Conservation (phyloP, 2,329 filamentous ascomycete species). For the Pseudogymnoascus sp. region DNA sequence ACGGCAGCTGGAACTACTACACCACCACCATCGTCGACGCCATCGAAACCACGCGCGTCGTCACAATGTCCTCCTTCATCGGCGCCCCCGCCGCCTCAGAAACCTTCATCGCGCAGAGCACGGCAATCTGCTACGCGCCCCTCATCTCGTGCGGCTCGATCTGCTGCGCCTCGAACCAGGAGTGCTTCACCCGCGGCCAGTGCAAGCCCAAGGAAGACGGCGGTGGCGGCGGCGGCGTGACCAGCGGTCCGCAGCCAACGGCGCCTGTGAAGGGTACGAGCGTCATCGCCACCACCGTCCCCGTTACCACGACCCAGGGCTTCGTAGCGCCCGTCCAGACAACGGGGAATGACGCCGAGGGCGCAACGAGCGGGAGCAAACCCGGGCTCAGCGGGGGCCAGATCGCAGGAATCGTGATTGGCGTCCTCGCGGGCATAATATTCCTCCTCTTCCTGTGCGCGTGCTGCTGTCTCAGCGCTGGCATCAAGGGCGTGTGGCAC, state of each 20-base stretch:
- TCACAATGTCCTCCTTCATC: slow-evolving; percentile 45
- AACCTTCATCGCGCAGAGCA: slow-evolving; percentile 3
- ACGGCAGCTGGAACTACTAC: slow-evolving; percentile 22
- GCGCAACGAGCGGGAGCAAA: slow-evolving; percentile 15
- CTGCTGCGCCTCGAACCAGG: slow-evolving; percentile 64
- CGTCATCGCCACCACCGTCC: slow-evolving; percentile 46
- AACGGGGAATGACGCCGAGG: slow-evolving; percentile 27
- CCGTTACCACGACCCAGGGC: slow-evolving; percentile 37
- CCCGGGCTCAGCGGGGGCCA: slow-evolving; percentile 56
- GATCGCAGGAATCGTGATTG: slow-evolving; percentile 75
- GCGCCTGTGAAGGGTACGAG: slow-evolving; percentile 45
- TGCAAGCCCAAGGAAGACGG: slow-evolving; percentile 43
- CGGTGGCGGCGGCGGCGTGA: slow-evolving; percentile 30
- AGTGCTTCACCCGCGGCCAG: slow-evolving; percentile 51
- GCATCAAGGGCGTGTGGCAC: slow-evolving; percentile 50
- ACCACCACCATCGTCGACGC: slow-evolving; percentile 45
- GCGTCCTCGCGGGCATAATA: slow-evolving; percentile 56
- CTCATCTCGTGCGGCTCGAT: slow-evolving; percentile 53
- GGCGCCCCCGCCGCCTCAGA: slow-evolving; percentile 24
- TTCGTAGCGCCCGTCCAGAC: slow-evolving; percentile 46
- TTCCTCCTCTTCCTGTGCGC: slow-evolving; percentile 64
- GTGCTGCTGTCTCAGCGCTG: slow-evolving; percentile 58
- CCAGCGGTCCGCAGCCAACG: background rate
- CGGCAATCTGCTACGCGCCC: slow-evolving; percentile 26
- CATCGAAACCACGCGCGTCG: slow-evolving; percentile 41